Conservation (phyloP, 345 rosid genomes). For the Abelmoschus esculentus region DNA sequence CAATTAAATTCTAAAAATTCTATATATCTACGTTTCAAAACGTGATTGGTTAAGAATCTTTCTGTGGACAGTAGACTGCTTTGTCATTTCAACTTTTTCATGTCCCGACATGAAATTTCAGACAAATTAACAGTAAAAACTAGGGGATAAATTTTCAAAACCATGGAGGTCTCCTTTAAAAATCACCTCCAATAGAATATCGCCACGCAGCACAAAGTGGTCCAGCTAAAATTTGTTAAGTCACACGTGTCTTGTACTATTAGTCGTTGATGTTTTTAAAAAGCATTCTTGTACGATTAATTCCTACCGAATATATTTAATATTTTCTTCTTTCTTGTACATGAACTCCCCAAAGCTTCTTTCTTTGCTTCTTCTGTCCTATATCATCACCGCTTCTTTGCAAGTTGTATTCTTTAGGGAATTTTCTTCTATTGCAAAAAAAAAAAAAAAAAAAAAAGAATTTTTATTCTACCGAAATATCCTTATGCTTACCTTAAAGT, state of each 20-base stretch:
- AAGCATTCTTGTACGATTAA: not conserved
- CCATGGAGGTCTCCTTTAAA: not conserved
- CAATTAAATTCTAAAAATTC: not conserved
- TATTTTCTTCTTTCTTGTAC: constrained; percentile 2
- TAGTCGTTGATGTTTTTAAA: constrained; percentile 8
- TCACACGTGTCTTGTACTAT: constrained; percentile 5
- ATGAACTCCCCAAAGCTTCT: constrained; percentile 11
- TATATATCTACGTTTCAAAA: constrained; percentile 4
- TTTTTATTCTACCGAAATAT: not conserved
- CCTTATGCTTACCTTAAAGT: not conserved
- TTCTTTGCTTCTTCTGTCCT: constrained; percentile 5
- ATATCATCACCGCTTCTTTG: not conserved
- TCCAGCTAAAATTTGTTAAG: not conserved
- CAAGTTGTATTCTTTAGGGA: constrained; percentile 3
- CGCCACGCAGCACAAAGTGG: constrained; percentile 3
- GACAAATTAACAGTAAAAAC: constrained; percentile 11
- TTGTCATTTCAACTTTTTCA: not conserved
- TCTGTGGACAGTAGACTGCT: not conserved
- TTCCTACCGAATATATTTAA: constrained; percentile 9
- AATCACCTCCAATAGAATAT: not conserved
- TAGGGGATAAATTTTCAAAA: not conserved
- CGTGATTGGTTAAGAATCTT: constrained; percentile 10
- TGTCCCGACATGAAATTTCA: constrained; percentile 6
- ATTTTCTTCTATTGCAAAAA: constrained; percentile 2
- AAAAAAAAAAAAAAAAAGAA: no score